A percentile compares a stretch with the other conserved stretches of the same genome.
Evolutionary conservation across 768 basidiomycete species (phyloP).

Genomic region (Phanerochaete sordida): DNA sequence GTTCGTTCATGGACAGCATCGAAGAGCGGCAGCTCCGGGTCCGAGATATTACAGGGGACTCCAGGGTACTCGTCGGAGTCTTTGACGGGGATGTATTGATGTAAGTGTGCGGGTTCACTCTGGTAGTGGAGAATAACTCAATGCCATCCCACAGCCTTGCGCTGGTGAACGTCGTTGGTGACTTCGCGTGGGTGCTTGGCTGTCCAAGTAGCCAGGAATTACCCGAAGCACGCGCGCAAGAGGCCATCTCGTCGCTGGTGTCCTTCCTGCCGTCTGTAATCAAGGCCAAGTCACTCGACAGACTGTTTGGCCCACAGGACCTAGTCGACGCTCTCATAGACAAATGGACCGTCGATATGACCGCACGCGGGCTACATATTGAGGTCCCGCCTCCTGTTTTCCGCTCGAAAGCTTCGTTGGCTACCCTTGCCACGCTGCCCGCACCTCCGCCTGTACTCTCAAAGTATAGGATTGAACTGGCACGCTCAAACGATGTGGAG

Average conservation of each 20-base stretch:
- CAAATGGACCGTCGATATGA: slow-evolving; percentile 3
- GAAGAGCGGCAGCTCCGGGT: neutral
- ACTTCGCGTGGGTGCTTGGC: slow-evolving; percentile 3
- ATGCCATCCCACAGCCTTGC: neutral
- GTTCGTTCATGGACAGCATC: neutral
- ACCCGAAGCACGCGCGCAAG: neutral
- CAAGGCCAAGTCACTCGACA: neutral
- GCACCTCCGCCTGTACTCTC: neutral
- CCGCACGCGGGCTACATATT: neutral
- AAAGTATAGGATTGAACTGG: neutral
- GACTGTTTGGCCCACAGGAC: slow-evolving; percentile 1
- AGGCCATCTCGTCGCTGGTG: neutral
- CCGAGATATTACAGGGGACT: neutral
- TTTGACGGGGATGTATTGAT: neutral
- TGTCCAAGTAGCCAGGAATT: neutral
- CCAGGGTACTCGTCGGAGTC: slow-evolving; percentile 5
- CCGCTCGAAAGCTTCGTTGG: slow-evolving; percentile 4
- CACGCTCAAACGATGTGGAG: slow-evolving; percentile 6
- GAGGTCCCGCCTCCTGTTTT: neutral
- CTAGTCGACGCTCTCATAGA: slow-evolving; percentile 9
- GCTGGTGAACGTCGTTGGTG: neutral
- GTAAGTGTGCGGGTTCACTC: slow-evolving; percentile 3
- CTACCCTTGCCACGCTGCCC: slow-evolving; percentile 11
- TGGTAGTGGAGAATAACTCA: neutral
- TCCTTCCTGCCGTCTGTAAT: neutral